These are phyloP conservation scores for Aspergillus diversus DNA, from an alignment of 495 filamentous ascomycete species.

Conservation along the genomic window DNA sequence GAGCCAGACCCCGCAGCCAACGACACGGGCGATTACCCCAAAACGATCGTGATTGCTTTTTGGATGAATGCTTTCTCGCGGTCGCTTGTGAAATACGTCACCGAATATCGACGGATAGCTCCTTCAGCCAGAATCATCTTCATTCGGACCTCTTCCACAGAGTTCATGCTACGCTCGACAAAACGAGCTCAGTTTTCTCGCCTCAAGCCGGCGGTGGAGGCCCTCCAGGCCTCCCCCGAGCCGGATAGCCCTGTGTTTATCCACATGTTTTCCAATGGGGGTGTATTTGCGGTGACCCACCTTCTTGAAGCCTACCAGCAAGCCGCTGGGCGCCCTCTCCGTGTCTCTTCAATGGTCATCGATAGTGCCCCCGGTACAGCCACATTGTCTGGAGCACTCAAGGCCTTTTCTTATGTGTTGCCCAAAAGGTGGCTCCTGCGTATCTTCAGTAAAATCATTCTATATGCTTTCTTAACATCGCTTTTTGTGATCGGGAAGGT, in stretches of 20 bases:
- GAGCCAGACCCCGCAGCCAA: slow-evolving; percentile 25
- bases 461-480: slow-evolving; percentile 27
- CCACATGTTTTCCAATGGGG: slow-evolving; percentile 53
- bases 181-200: slow-evolving; percentile 32
- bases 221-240: slow-evolving; percentile 30
- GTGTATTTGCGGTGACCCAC: slow-evolving; percentile 35
- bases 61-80: slow-evolving; percentile 50
- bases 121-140: slow-evolving; percentile 47
- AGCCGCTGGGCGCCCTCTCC: slow-evolving; percentile 35
- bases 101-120: slow-evolving; percentile 38
- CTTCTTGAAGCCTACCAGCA: slow-evolving; percentile 38
- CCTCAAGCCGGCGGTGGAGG: slow-evolving; percentile 42
- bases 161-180: slow-evolving; percentile 39
- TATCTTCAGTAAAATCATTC: slow-evolving; percentile 29
- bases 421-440: slow-evolving; percentile 39
- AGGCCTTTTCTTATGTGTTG: slow-evolving; percentile 42
- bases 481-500: slow-evolving; percentile 25
- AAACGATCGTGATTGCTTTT: slow-evolving; percentile 44
- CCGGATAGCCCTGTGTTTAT: slow-evolving; percentile 37
- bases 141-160: slow-evolving; percentile 39
- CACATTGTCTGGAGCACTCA: slow-evolving; percentile 30
- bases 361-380: slow-evolving; percentile 49
- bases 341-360: slow-evolving; percentile 40
- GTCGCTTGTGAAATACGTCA: slow-evolving; percentile 42
- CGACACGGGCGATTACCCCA: slow-evolving; percentile 17